A percentile compares a stretch with the other conserved stretches of the same genome.
Evolutionary conservation across 345 rosid genomes (phyloP).

Genomic region (Aegle marmelos): DNA sequence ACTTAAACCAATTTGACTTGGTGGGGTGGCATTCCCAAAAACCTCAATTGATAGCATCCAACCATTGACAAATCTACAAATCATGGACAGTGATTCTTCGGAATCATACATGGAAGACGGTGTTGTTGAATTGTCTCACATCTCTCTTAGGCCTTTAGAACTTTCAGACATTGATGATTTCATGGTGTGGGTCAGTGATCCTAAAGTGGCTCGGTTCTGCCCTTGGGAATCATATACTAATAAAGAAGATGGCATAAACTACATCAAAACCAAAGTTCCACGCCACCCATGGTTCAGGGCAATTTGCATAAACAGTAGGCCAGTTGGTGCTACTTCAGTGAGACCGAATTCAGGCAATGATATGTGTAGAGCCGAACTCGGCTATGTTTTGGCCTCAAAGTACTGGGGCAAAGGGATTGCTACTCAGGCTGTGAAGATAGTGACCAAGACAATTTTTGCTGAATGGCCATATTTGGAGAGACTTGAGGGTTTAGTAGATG

Average conservation of each 20-base stretch:
- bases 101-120: background rate
- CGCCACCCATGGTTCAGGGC: slow-evolving; percentile 71
- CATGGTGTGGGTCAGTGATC: slow-evolving; percentile 67
- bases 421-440: slow-evolving; percentile 50
- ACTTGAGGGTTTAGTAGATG: slow-evolving; percentile 62
- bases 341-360: slow-evolving; percentile 37
- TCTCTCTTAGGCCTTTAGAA: slow-evolving; percentile 42
- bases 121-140: background rate
- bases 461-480: slow-evolving; percentile 60
- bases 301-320: slow-evolving; percentile 49
- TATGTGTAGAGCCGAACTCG: slow-evolving; percentile 49
- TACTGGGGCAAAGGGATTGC: slow-evolving; percentile 68
- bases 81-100: slow-evolving; percentile 19
- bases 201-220: slow-evolving; percentile 47
- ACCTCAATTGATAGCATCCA: background rate
- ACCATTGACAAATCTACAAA: background rate
- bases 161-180: slow-evolving; percentile 52
- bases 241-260: slow-evolving; percentile 42
- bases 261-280: slow-evolving; percentile 26
- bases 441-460: slow-evolving; percentile 32
- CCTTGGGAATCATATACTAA: slow-evolving; percentile 46
- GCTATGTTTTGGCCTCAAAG: slow-evolving; percentile 42
- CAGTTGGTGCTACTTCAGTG: slow-evolving; percentile 54
- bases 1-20: background rate
- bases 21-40: background rate